Conservation (phyloP, 495 filamentous ascomycete species). For the Xylaria longipes region DNA sequence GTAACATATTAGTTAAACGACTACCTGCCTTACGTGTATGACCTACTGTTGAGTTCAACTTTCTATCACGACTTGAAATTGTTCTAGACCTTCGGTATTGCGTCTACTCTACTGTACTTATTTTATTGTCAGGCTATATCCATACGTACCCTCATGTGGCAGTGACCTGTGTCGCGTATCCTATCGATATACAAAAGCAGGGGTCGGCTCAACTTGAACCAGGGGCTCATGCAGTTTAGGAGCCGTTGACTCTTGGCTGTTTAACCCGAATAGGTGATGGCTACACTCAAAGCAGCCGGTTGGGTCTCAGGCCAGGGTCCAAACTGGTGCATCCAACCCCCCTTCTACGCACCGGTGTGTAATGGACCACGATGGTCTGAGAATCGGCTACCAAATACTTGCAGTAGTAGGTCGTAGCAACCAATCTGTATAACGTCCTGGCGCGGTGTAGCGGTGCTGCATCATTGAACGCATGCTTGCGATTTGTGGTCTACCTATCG, state of each 20-base stretch:
- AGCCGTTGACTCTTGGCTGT: not conserved
- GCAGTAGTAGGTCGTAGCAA: slow-evolving; percentile 21
- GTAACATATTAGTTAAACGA: not conserved
- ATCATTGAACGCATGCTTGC: slow-evolving; percentile 4
- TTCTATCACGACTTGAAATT: not conserved
- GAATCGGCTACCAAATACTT: slow-evolving; percentile 24
- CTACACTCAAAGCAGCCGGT: not conserved
- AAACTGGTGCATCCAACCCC: slow-evolving; percentile 7
- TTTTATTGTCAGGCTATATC: not conserved
- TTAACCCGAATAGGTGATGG: slow-evolving; percentile 21
- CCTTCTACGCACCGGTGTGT: slow-evolving; percentile 1
- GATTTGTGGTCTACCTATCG: not conserved
- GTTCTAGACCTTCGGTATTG: not conserved
- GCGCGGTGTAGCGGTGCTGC: not conserved
- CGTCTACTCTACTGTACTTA: not conserved
- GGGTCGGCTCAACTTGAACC: slow-evolving; percentile 9
- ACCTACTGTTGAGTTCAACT: not conserved
- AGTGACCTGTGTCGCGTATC: not conserved
- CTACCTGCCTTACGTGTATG: not conserved
- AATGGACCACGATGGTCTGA: slow-evolving; percentile 13
- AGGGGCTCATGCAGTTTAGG: not conserved
- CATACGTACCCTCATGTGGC: slow-evolving; percentile 8
- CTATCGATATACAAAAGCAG: not conserved
- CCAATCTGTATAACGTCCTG: slow-evolving; percentile 5
- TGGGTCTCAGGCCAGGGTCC: not conserved